Evolutionary conservation across 495 filamentous ascomycete species (phyloP), one percentile per base, ranked within the genome.

Genomic region (Penicillium crystallinum): DNA sequence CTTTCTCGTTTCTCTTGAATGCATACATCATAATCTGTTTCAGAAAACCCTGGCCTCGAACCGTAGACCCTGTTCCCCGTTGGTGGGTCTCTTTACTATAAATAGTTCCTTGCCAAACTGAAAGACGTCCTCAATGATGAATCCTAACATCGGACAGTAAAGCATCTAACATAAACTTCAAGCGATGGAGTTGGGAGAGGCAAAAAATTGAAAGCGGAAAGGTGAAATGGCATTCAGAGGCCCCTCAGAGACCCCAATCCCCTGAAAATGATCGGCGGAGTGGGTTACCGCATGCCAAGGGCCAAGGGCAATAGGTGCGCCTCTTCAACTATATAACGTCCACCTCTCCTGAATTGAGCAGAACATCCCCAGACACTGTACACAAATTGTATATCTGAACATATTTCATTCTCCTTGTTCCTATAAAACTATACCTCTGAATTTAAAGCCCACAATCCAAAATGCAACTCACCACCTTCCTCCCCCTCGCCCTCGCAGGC

Each of bases 401-500:
- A 21, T 18, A 25, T 36, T 12, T 23, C 23, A 22, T 41, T 21
- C 9, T 22, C 29, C 15, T n/a, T 17, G 7, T n/a, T n/a, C 4
- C 17, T 11, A 17, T 3, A 5, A 7, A 35, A 36, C 9, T 4
- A 46, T 22, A 35, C 12, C 19, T 22, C 21, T 25, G 25, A 41
- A 35, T 42, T 27, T n/a, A 42, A 33, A 29, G 18, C 22, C 19
- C 6, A 27, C 23, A 27, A 33, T 25, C 48, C 54, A 66, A 12
- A 46, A 74, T 74, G 71, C 69, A 71, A 57, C 51, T 71, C 55
- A 55, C 61, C 17, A 53, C 62, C 19, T 15, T 67, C 54, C 39
- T 70, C 51, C 52, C 65, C n/a, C 34, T 67, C 46, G 48, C 59
- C 19, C 62, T 75, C 0, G 34, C 46, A 6, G 48, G 48, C 48